Conservation (phyloP, 2,329 filamentous ascomycete species). For the Nannizzia gypsea region DNA sequence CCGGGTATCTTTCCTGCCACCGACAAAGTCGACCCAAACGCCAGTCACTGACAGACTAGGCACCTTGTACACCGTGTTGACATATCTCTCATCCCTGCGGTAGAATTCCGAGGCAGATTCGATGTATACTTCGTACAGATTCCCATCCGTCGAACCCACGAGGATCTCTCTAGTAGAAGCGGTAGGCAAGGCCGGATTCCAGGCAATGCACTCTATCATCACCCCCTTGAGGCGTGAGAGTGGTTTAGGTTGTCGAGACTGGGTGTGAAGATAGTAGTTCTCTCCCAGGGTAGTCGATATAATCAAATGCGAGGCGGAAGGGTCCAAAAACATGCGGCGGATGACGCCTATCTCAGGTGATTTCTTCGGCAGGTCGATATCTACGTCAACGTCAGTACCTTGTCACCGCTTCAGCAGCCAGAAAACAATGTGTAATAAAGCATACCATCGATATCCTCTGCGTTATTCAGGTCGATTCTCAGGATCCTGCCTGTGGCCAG, state of each 20-base stretch:
- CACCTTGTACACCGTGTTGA: constrained; percentile 71
- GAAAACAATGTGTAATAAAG: neutral
- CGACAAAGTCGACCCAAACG: constrained; percentile 66
- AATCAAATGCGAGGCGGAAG: constrained; percentile 86
- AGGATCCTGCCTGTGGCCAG: constrained; percentile 85
- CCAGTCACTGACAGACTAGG: constrained; percentile 75
- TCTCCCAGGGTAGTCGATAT: constrained; percentile 85
- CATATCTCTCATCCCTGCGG: constrained; percentile 82
- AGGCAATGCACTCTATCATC: constrained; percentile 77
- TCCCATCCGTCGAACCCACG: constrained; percentile 82
- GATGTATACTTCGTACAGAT: constrained; percentile 88
- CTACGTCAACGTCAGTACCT: constrained; percentile 35
- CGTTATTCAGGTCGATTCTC: constrained; percentile 83
- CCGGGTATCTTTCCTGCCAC: constrained; percentile 56
- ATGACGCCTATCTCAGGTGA: constrained; percentile 84
- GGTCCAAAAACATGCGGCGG: constrained; percentile 91
- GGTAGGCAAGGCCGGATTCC: constrained; percentile 87
- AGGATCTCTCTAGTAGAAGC: constrained; percentile 91
- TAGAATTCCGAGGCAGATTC: constrained; percentile 94
- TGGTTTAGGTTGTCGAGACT: constrained; percentile 75
- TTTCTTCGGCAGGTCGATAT: constrained; percentile 94
- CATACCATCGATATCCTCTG: constrained; percentile 85
- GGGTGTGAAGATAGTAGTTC: constrained; percentile 95
- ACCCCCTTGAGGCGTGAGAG: constrained; percentile 76
- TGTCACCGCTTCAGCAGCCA: neutral